Conservation (phyloP, 2,329 filamentous ascomycete species). For the Alternaria gaisen region DNA sequence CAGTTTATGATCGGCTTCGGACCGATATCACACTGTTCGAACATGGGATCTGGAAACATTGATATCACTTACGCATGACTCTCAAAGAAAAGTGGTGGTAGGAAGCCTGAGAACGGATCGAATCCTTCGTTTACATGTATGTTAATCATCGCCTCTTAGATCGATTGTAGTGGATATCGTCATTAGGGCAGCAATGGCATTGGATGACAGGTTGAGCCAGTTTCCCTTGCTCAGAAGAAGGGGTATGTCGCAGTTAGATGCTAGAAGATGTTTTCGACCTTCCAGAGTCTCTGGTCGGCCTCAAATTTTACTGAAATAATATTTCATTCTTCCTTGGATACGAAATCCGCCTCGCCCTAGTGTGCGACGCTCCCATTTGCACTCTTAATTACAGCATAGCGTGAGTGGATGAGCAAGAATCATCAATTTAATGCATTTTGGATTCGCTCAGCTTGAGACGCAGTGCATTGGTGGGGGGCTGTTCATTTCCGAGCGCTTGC, state of each 20-base stretch:
- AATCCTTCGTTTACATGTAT: constrained; percentile 1
- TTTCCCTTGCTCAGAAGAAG: not conserved
- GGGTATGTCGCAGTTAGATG: not conserved
- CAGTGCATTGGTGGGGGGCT: not conserved
- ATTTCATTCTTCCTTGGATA: not conserved
- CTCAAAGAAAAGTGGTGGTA: not conserved
- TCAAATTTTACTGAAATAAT: not conserved
- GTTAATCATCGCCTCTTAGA: not conserved
- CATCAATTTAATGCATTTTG: not conserved
- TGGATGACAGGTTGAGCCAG: not conserved
- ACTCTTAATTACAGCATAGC: not conserved
- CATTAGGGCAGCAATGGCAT: not conserved
- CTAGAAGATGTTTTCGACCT: not conserved
- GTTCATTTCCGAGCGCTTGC: not conserved
- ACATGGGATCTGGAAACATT: not conserved
- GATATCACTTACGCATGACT: not conserved
- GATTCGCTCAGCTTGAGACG: not conserved
- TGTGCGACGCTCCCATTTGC: not conserved
- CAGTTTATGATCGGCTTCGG: not conserved
- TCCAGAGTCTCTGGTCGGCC: not conserved
- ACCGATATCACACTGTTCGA: not conserved
- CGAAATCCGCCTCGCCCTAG: constrained; percentile 12
- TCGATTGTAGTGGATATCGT: not conserved
- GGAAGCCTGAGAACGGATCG: constrained; percentile 1
- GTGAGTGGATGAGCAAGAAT: not conserved